Evolutionary conservation across 164 flowering plant genomes (phyloP).

Genomic region (Liriodendron chinense): DNA sequence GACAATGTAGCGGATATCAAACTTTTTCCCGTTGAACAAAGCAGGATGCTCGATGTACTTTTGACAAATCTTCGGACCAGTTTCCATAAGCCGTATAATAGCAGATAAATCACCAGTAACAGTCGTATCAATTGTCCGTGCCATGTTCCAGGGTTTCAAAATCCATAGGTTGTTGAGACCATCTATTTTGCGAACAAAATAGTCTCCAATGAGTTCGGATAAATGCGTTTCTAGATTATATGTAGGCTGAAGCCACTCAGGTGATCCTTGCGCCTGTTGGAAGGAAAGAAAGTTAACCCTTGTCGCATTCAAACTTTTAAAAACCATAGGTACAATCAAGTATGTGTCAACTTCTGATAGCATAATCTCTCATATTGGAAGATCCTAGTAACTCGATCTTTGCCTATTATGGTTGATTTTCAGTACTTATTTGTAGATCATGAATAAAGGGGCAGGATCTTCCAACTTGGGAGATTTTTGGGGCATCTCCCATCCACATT

Average conservation of each 20-base stretch:
- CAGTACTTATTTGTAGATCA: no score
- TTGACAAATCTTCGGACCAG: constrained; percentile 98
- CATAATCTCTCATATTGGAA: no score
- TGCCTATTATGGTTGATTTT: no score
- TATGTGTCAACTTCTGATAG: no score
- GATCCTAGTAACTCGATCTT: no score
- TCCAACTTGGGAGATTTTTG: no score
- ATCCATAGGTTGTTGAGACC: constrained; percentile 90
- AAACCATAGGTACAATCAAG: no score
- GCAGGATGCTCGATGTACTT: constrained; percentile 97
- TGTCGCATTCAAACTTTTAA: no score
- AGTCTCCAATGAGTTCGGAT: constrained; percentile 84
- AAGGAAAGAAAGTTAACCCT: constrained; percentile 5
- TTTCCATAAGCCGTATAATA: constrained; percentile 95
- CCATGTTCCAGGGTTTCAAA: constrained; percentile 99
- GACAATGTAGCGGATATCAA: constrained; percentile 93
- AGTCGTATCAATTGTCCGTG: constrained; percentile 96
- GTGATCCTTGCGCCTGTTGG: constrained; percentile 73
- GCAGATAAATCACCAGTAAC: constrained; percentile 80
- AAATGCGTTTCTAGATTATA: constrained; percentile 86
- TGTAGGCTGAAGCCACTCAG: constrained; percentile 94
- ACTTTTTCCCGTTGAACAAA: constrained; percentile 77
- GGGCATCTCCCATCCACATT: no score
- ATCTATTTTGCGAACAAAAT: constrained; percentile 58
- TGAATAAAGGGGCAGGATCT: no score